These are phyloP conservation scores for Elsinoe batatas DNA, from an alignment of 2,329 filamentous ascomycete genomes.

Conservation along the genomic window DNA sequence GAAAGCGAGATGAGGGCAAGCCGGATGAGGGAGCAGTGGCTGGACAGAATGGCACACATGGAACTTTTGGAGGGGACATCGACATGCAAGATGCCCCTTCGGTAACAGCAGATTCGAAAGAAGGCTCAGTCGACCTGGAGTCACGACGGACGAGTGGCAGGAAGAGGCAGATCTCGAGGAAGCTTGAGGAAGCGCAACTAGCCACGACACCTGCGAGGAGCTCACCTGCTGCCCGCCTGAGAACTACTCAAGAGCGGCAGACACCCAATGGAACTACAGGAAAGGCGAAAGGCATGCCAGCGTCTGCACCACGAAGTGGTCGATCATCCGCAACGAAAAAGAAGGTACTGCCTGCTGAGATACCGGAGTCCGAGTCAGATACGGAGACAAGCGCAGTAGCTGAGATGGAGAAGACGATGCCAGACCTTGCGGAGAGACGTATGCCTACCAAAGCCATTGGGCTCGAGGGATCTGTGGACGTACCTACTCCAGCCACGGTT, in stretches of 20 bases:
- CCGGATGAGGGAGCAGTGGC: background rate
- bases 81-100: slow-evolving; percentile 2
- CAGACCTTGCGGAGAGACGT: background rate
- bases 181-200: slow-evolving; percentile 8
- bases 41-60: background rate
- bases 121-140: background rate
- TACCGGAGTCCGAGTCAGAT: slow-evolving; percentile 12
- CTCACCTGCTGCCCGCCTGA: background rate
- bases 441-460: too few species aligned
- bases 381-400: background rate
- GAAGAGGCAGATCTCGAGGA: slow-evolving; percentile 12
- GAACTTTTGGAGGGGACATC: background rate
- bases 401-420: background rate
- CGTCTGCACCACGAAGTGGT: background rate
- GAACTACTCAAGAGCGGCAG: background rate
- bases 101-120: background rate
- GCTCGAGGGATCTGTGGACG: too few species aligned
- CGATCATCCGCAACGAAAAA: background rate
- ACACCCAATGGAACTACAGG: background rate
- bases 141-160: slow-evolving; percentile 10
- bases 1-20: background rate
- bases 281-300: background rate
- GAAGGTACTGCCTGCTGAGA: background rate
- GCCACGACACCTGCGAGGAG: background rate
- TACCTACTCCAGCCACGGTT: too few species aligned